Conservation (phyloP, 2,329 filamentous ascomycete genomes). For the Pestalotiopsis fici region DNA sequence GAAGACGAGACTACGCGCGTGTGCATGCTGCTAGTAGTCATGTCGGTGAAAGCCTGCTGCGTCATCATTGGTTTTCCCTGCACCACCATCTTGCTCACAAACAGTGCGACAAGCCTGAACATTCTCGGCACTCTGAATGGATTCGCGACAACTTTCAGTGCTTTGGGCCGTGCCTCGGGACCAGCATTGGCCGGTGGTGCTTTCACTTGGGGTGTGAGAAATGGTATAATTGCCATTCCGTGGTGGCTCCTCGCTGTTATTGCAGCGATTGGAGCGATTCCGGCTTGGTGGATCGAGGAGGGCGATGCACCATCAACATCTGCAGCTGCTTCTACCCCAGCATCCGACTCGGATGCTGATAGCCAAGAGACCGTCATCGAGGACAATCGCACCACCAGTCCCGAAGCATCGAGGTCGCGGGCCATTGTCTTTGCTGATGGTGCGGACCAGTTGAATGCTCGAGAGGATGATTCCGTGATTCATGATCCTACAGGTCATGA, state of each 20-base stretch:
- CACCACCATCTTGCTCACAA: constrained; percentile 86
- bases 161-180: constrained; percentile 76
- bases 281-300: constrained; percentile 74
- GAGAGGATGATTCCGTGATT: constrained; percentile 9
- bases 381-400: neutral
- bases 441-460: constrained; percentile 1
- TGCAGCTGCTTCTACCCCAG: constrained; percentile 12
- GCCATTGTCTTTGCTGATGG: constrained; percentile 5
- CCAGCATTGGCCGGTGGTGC: constrained; percentile 72
- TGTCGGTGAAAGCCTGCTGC: constrained; percentile 73
- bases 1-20: constrained; percentile 51
- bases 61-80: constrained; percentile 89
- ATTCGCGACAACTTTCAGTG: constrained; percentile 80
- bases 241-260: constrained; percentile 78
- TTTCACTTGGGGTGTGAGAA: constrained; percentile 76
- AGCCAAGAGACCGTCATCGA: constrained; percentile 21
- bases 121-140: constrained; percentile 90
- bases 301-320: constrained; percentile 64
- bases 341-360: constrained; percentile 30
- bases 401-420: neutral
- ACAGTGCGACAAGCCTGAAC: constrained; percentile 73
- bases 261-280: constrained; percentile 65
- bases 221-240: constrained; percentile 75
- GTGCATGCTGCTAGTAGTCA: constrained; percentile 63
- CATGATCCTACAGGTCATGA: constrained; percentile 11